Percentiles rank a stretch among this genome's conserved stretches.
Conservation (phyloP, 2,329 filamentous ascomycete genomes). For the Lachnellula arida region DNA sequence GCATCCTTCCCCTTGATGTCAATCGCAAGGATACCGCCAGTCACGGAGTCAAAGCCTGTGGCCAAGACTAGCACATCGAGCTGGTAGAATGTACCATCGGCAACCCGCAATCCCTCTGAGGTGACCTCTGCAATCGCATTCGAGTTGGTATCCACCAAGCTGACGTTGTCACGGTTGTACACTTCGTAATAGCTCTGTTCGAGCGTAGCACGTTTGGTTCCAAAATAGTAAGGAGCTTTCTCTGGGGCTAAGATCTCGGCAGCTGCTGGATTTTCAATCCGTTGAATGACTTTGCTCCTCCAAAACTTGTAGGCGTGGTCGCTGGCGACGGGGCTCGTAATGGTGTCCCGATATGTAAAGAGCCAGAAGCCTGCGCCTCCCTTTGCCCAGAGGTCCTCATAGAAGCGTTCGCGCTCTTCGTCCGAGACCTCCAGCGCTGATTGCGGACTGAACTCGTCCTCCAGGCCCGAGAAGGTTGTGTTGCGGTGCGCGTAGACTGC, state of each 20-base stretch:
- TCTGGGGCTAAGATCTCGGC: constrained; percentile 43
- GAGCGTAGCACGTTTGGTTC: constrained; percentile 41
- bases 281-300: constrained; percentile 38
- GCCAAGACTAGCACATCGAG: constrained; percentile 34
- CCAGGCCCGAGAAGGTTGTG: constrained; percentile 43
- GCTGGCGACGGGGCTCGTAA: constrained; percentile 29
- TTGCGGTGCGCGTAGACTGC: constrained; percentile 4
- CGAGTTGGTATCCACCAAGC: constrained; percentile 42
- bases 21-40: constrained; percentile 32
- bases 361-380: constrained; percentile 46
- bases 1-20: constrained; percentile 31
- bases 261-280: constrained; percentile 42
- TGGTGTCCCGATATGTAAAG: constrained; percentile 41
- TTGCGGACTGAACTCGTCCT: constrained; percentile 42
- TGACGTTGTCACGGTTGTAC: constrained; percentile 42
- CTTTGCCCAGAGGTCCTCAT: constrained; percentile 40
- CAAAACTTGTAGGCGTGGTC: constrained; percentile 45
- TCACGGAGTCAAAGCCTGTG: constrained; percentile 35
- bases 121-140: constrained; percentile 39
- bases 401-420: constrained; percentile 41
- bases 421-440: constrained; percentile 40
- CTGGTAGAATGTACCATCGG: constrained; percentile 26
- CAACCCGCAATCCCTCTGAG: constrained; percentile 33
- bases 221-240: constrained; percentile 39
- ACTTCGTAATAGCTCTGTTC: constrained; percentile 48